Evolutionary conservation across 306 rosid genomes (phyloP).

Genomic region (Potentilla sterilis): DNA sequence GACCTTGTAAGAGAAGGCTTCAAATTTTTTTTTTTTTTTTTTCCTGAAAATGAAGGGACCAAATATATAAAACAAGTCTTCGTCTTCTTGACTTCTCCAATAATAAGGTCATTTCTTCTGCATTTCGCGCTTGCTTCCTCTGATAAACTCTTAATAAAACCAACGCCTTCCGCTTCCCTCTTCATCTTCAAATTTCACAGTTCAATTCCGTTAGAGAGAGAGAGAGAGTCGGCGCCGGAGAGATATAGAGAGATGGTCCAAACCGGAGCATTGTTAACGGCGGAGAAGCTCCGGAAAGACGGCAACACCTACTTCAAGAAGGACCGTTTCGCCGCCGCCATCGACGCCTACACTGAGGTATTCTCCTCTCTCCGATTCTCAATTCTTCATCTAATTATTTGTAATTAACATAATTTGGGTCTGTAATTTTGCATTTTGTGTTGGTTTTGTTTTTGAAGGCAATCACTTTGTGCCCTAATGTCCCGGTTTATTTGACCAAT

Average conservation of each 20-base stretch:
- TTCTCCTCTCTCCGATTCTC: background rate
- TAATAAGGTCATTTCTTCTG: background rate
- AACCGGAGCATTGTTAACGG: conserved; percentile 42
- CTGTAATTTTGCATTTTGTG: background rate
- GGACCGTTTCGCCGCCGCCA: conserved; percentile 79
- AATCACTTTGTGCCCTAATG: conserved; percentile 75
- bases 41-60: background rate
- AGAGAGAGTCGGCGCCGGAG: background rate
- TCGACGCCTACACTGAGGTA: conserved; percentile 95
- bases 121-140: conserved; percentile 4
- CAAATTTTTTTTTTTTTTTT: background rate
- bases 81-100: background rate
- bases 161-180: background rate
- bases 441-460: conserved; percentile 41
- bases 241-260: conserved; percentile 40
- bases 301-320: conserved; percentile 82
- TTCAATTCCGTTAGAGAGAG: background rate
- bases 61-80: background rate
- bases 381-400: background rate
- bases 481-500: conserved; percentile 78
- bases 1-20: background rate
- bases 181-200: background rate
- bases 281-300: conserved; percentile 60
- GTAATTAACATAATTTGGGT: background rate
- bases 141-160: background rate